Base-by-base conservation (phyloP, 495 filamentous ascomycete species). In the Umbilicaria muhlenbergii region DNA sequence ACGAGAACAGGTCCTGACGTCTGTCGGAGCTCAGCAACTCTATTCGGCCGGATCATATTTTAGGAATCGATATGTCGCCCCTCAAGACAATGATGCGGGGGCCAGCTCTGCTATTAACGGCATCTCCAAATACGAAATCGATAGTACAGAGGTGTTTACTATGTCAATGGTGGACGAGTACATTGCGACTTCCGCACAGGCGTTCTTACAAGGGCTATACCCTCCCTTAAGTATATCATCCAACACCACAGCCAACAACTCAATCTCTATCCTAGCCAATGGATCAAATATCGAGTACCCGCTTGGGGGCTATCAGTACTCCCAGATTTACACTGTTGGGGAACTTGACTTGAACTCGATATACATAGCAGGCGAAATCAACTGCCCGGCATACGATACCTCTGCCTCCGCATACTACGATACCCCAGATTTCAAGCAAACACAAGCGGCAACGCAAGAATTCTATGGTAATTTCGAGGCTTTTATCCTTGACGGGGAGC, bases 171-270 rank as follows among this genome's bases (percentile, higher is more conserved):
- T 70, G 32, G 59, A 74, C 43, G 62, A 71, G 37, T 66, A 66
- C 42, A 62, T 68, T 13, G 56, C 68, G 39, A 74, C 65, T 15
- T 81, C 81, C 4, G 81, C 80, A 1, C 68, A 78, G 50, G 81
- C 76, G 5, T 92, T 89, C 54, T 67, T 89, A 53, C 82, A 88
- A 62, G 84, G 80, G 8, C 64, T 92, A 8, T 93, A 92, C 54
- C 84, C 85, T 13, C 82, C 86, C 3, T 65, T 73, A 16, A 51
- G 58, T 15, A 55, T 62, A 14, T 50, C 56, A 11, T 58, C 56
- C 38, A 59, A 66, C 15, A 52, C 61, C 17, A 65, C 69, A 38
- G 64, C 59, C 37, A 36, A 51, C 14, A 57, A 68, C 33, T 42
- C 43, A 19, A 51, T 55, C 7, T 60, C 56, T 18, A 45, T 61